Evolutionary conservation across 805 yeast species (phyloP).

Genomic region (Suhomyces sp.): DNA sequence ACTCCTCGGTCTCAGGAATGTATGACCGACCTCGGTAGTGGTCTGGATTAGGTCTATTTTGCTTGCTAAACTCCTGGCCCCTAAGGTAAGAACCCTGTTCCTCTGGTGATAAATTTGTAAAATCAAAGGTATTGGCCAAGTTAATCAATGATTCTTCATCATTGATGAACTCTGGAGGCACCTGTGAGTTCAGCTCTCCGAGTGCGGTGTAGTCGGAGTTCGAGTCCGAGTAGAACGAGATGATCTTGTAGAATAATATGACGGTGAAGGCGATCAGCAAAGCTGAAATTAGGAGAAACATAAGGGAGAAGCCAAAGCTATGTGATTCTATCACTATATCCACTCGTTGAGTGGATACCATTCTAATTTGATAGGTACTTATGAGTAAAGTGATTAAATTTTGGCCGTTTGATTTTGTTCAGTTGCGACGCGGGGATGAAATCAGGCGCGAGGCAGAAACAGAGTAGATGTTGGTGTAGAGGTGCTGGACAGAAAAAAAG

Average conservation of each 20-base stretch:
- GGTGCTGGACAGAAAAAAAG: too few relatives aligned
- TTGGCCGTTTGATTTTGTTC: neutral
- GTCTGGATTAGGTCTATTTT: constrained; percentile 30
- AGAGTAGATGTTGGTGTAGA: too few relatives aligned
- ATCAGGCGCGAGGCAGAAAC: too few relatives aligned
- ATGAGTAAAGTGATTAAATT: too few relatives aligned
- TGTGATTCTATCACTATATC: neutral
- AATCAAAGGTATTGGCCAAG: constrained; percentile 37
- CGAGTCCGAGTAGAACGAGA: neutral
- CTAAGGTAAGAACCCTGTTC: constrained; percentile 36
- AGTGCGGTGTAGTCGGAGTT: constrained; percentile 6
- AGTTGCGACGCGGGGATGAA: neutral
- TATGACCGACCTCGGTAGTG: constrained; percentile 33
- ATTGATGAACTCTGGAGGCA: constrained; percentile 39
- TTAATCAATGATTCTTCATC: constrained; percentile 37
- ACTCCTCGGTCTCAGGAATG: constrained; percentile 18
- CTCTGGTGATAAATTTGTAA: constrained; percentile 36
- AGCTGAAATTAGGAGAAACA: neutral
- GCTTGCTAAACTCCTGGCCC: constrained; percentile 33
- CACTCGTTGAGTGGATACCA: neutral
- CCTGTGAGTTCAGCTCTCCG: constrained; percentile 9
- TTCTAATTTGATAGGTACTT: too few relatives aligned
- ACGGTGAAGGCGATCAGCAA: neutral
- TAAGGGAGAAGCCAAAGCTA: neutral
- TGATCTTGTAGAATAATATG: neutral